A percentile compares a stretch with the other conserved stretches of the same genome.
Evolutionary conservation across 2,329 filamentous ascomycete genomes (phyloP).

Genomic region (Shiraia bambusicola): DNA sequence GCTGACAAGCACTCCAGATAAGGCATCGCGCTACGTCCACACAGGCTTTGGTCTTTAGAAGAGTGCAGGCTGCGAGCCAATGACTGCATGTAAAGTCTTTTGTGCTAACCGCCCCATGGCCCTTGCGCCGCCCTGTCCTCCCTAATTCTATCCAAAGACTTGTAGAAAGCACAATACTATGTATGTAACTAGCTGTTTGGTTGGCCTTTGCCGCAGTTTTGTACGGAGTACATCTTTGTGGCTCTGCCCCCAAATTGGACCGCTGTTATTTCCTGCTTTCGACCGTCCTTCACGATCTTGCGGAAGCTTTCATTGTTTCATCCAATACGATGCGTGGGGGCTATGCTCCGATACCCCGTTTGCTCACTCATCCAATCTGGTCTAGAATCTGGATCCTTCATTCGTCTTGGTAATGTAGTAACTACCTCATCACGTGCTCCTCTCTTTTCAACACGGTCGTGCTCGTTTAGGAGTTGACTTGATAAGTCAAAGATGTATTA

Average conservation of each 20-base stretch:
- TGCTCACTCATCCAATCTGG: slow-evolving; percentile 11
- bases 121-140: slow-evolving; percentile 18
- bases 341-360: slow-evolving; percentile 1
- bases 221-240: slow-evolving; percentile 3
- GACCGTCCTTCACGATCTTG: neutral
- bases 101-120: slow-evolving; percentile 6
- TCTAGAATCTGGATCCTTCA: no score
- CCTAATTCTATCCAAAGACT: no score
- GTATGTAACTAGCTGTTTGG: neutral
- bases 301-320: neutral
- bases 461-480: no score
- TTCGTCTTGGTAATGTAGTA: no score
- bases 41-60: slow-evolving; percentile 4
- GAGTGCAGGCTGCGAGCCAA: neutral
- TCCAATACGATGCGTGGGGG: neutral
- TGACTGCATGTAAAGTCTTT: slow-evolving; percentile 7
- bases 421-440: no score
- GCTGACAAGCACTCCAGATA: slow-evolving; percentile 16
- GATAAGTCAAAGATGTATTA: no score
- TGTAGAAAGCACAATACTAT: slow-evolving; percentile 5
- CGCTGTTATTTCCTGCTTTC: neutral
- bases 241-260: neutral
- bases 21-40: slow-evolving; percentile 15
- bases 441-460: no score
- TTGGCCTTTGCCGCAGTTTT: slow-evolving; percentile 1